These are phyloP conservation scores for Penicillium desertorum DNA, from an alignment of 495 filamentous ascomycete genomes.

Conservation along the genomic window DNA sequence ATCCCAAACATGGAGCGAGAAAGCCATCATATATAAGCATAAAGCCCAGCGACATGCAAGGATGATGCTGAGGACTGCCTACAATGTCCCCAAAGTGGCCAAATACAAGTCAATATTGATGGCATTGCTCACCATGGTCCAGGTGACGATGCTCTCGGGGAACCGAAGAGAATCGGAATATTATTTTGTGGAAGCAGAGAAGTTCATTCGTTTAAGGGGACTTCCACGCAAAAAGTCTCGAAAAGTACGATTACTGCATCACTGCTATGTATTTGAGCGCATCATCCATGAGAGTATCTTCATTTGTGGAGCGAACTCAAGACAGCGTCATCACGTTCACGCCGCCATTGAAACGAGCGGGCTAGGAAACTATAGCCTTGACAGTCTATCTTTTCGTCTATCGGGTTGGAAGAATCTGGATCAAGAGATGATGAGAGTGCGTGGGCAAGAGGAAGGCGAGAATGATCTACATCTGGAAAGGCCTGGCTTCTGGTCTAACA, in stretches of 20 bases:
- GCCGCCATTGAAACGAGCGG: slow-evolving; percentile 21
- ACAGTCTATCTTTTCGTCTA: slow-evolving; percentile 27
- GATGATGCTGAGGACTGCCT: slow-evolving; percentile 20
- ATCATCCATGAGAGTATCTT: slow-evolving; percentile 35
- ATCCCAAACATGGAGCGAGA: slow-evolving; percentile 19
- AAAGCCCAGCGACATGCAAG: slow-evolving; percentile 21
- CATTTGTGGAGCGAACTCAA: slow-evolving; percentile 21
- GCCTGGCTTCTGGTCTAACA: slow-evolving; percentile 27
- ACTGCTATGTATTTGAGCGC: slow-evolving; percentile 32
- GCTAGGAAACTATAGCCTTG: slow-evolving; percentile 20
- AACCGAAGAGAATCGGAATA: slow-evolving; percentile 20
- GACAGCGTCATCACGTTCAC: slow-evolving; percentile 15
- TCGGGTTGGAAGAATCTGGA: slow-evolving; percentile 24
- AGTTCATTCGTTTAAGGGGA: slow-evolving; percentile 26
- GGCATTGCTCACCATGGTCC: slow-evolving; percentile 29
- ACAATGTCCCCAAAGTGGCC: slow-evolving; percentile 19
- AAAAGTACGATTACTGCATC: slow-evolving; percentile 31
- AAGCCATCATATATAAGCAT: slow-evolving; percentile 22
- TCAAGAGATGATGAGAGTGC: slow-evolving; percentile 26
- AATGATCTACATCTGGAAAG: slow-evolving; percentile 32
- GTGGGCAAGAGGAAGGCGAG: slow-evolving; percentile 25
- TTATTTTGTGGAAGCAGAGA: slow-evolving; percentile 30
- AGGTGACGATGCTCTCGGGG: slow-evolving; percentile 21
- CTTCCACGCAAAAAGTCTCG: slow-evolving; percentile 27
- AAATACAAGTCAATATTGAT: slow-evolving; percentile 36